These are phyloP conservation scores for Penicillium herquei DNA, from an alignment of 495 filamentous ascomycete species.

Conservation along the genomic window DNA sequence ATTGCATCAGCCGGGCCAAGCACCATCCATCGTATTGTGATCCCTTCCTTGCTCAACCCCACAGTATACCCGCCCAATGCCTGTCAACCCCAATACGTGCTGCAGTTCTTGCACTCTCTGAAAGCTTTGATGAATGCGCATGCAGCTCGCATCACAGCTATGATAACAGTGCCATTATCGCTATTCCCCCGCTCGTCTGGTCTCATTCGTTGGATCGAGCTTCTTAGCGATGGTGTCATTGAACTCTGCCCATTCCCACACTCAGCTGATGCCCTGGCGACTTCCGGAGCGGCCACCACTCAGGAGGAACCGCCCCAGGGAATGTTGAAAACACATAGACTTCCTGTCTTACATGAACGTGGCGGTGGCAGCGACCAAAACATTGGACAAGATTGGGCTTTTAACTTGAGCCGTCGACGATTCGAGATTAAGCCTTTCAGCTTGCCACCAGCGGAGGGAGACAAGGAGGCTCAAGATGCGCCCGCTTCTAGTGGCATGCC, in stretches of 20 bases:
- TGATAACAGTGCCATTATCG: constrained; percentile 76
- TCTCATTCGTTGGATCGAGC: constrained; percentile 83
- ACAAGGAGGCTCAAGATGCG: constrained; percentile 65
- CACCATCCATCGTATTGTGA: constrained; percentile 75
- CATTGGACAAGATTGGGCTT: constrained; percentile 81
- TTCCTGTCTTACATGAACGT: constrained; percentile 84
- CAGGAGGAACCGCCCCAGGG: constrained; percentile 81
- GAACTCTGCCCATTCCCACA: constrained; percentile 86
- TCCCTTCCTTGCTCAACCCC: constrained; percentile 82
- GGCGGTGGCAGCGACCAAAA: constrained; percentile 72
- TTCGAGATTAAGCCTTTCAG: constrained; percentile 87
- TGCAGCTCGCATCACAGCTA: constrained; percentile 62
- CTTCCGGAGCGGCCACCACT: constrained; percentile 49
- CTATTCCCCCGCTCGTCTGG: constrained; percentile 78
- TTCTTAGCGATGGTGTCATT: constrained; percentile 80
- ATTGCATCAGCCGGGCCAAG: constrained; percentile 57
- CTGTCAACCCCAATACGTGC: constrained; percentile 64
- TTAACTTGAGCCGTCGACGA: constrained; percentile 78
- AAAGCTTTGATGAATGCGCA: constrained; percentile 70
- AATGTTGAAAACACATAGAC: constrained; percentile 73
- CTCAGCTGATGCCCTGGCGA: constrained; percentile 54
- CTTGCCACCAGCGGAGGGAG: constrained; percentile 83
- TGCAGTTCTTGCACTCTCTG: constrained; percentile 82
- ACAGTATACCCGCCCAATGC: constrained; percentile 70
- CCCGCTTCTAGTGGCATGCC: constrained; percentile 46